Evolutionary conservation across 768 basidiomycete genomes (phyloP).

Genomic region (Panus rudis): DNA sequence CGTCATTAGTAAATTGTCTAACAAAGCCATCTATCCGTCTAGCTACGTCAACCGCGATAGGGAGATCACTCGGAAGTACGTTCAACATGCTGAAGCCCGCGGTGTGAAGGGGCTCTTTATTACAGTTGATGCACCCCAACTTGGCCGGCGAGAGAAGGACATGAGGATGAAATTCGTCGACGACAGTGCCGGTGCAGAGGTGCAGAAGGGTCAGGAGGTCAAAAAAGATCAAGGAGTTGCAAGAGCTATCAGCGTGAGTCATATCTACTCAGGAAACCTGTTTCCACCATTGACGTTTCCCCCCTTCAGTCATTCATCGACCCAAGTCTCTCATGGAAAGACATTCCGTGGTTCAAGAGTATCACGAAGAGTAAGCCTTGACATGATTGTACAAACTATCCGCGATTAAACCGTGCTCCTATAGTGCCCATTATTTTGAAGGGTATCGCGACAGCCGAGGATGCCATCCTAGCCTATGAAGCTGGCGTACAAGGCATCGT

Average conservation of each 20-base stretch:
- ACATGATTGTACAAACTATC: no score
- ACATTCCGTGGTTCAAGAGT: slow-evolving; percentile 58
- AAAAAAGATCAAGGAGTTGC: slow-evolving; percentile 61
- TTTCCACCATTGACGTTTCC: slow-evolving; percentile 33
- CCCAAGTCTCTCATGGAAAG: slow-evolving; percentile 80
- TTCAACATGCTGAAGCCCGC: slow-evolving; percentile 83
- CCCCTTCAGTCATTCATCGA: slow-evolving; percentile 81
- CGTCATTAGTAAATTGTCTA: neutral
- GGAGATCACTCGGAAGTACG: slow-evolving; percentile 74
- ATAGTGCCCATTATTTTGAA: slow-evolving; percentile 87
- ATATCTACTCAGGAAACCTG: neutral
- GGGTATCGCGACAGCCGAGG: slow-evolving; percentile 80
- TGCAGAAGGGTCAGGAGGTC: slow-evolving; percentile 39
- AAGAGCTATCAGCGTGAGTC: slow-evolving; percentile 81
- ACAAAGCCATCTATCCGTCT: neutral
- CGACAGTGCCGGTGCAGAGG: slow-evolving; percentile 48
- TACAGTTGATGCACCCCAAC: slow-evolving; percentile 95
- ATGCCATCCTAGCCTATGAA: slow-evolving; percentile 82
- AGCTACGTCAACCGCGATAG: slow-evolving; percentile 91
- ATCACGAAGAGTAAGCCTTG: slow-evolving; percentile 43
- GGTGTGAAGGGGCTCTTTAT: slow-evolving; percentile 94
- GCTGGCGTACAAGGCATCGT: slow-evolving; percentile 67
- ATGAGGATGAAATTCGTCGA: slow-evolving; percentile 96
- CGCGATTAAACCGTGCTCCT: slow-evolving; percentile 3
- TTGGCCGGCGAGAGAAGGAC: slow-evolving; percentile 92